Evolutionary conservation across 2,329 filamentous ascomycete genomes (phyloP), one percentile per base, ranked within the genome.

Genomic region (Stagonosporopsis rhizophila): DNA sequence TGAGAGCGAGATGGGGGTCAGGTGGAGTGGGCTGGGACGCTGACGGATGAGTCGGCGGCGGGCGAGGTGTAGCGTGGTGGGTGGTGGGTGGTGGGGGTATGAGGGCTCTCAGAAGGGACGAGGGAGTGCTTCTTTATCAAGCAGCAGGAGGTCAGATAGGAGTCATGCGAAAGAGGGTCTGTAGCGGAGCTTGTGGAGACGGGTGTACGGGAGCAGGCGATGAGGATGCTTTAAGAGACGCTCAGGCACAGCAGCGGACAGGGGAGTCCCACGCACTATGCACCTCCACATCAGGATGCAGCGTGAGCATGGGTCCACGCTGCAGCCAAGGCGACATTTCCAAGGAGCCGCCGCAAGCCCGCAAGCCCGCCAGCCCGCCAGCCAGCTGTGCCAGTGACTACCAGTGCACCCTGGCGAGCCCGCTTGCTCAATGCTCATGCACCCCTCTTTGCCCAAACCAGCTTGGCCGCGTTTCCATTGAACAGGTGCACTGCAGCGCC

Each of bases 121-220:
- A 51, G 51, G 51, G 32, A 40, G 30, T 2, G 42, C 37, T 23
- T 52, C 20, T 25, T 54, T 55, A 46, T 42, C 41, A 55, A 51
- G 51, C 19, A 55, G 32, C 20, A 37, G 27, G 56, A 45, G 40
- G 37, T 56, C 52, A 61, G 48, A 50, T 39, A 56, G 56, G 62
- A 66, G 66, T 68, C 61, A 67, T 61, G 60, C 52, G 46, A 56
- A 55, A 41, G 46, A 57, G 47, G 52, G 51, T 56, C 45, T 64
- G 58, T 59, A 64, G 61, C 58, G 67, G 62, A 61, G 52, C 47
- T 42, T 68, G 68, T 65, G 65, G 69, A 66, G 66, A 65, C 62
- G 64, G 62, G 59, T 37, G 35, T 39, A 47, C 53, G 53, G 53
- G 53, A 68, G 65, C 57, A 67, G 65, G 62, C 61, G 63, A 65